Conservation (phyloP, 768 basidiomycete genomes). For the Xerocomus potaroensis region DNA sequence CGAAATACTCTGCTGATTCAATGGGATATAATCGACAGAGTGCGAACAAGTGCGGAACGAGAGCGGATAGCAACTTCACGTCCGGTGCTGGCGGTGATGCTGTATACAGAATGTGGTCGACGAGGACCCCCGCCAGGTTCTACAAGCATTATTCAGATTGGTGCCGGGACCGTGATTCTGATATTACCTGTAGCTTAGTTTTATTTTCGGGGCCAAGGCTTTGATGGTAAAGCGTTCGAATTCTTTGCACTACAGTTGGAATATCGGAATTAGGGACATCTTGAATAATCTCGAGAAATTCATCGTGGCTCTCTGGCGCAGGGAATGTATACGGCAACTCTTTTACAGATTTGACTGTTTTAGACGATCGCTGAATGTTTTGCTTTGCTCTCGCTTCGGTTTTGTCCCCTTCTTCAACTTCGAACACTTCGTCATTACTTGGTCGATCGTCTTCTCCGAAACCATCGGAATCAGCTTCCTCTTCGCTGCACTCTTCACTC, state of each 20-base stretch:
- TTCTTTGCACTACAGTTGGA: slow-evolving; percentile 80
- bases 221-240: slow-evolving; percentile 86
- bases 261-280: slow-evolving; percentile 68
- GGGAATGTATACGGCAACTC: slow-evolving; percentile 92
- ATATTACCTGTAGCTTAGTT: slow-evolving; percentile 77
- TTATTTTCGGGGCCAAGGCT: slow-evolving; percentile 92
- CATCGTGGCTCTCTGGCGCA: slow-evolving; percentile 82
- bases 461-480: slow-evolving; percentile 30
- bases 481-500: slow-evolving; percentile 25
- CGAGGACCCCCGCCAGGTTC: slow-evolving; percentile 70
- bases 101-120: slow-evolving; percentile 84
- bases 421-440: slow-evolving; percentile 36
- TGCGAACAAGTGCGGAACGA: slow-evolving; percentile 75
- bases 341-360: slow-evolving; percentile 30
- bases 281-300: slow-evolving; percentile 81
- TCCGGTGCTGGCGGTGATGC: slow-evolving; percentile 60
- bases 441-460: slow-evolving; percentile 34
- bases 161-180: not conserved
- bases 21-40: slow-evolving; percentile 81
- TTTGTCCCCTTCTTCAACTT: slow-evolving; percentile 28
- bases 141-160: slow-evolving; percentile 28
- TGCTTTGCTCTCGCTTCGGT: slow-evolving; percentile 37
- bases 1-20: slow-evolving; percentile 71
- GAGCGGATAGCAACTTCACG: slow-evolving; percentile 53
- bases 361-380: slow-evolving; percentile 33